Base-by-base conservation (phyloP, 2,329 filamentous ascomycete genomes). In the Geoglossum cookeanum region DNA sequence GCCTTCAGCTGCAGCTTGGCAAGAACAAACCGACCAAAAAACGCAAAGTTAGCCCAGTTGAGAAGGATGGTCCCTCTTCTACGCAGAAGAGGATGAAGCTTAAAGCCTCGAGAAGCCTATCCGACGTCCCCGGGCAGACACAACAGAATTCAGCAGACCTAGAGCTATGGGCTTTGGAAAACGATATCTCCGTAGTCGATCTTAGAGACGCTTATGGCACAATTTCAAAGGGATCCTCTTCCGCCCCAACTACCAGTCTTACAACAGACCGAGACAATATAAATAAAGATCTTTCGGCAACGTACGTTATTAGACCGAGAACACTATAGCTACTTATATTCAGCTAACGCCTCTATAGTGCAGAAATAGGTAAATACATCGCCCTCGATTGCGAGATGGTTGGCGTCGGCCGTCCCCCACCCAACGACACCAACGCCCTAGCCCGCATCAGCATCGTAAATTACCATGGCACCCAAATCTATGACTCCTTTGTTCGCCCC, bases 301-400 rank as follows among this genome's bases (percentile, higher is more conserved):
- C 63, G 71, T 72, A 45, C 65, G 70, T 37, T 47, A 11, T 11
- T 15, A 8, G 27, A 55, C 7, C 11, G 4, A 9, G n/a, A 7
- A 22, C 15, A 27, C 22, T n/a, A n/a, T 13, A 22, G 35, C 27
- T n/a, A 17, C 27, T 33, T 22, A 44, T 6, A 15, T 51, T 30
- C 29, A 54, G 11, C 17, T 53, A 33, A 27, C n/a, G 13, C 5
- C 39, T 30, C n/a, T 13, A 73, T 29, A 79, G 76, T 4, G 71
- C 84, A 39, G 79, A 88, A 56, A 73, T 90, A 22, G 92, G 91
- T 55, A 94, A 92, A 75, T 98, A 94, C 68, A 73, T 98, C 47
- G 85, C 87, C 22, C 80, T 98, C 52, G 92, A 98, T 72, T 98
- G 92, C 69, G 92, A 98, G 72, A 98, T 98, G 92, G 92, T 98